Conservation (phyloP, 176 grass and related monocot species). For the Rhynchospora breviuscula region DNA sequence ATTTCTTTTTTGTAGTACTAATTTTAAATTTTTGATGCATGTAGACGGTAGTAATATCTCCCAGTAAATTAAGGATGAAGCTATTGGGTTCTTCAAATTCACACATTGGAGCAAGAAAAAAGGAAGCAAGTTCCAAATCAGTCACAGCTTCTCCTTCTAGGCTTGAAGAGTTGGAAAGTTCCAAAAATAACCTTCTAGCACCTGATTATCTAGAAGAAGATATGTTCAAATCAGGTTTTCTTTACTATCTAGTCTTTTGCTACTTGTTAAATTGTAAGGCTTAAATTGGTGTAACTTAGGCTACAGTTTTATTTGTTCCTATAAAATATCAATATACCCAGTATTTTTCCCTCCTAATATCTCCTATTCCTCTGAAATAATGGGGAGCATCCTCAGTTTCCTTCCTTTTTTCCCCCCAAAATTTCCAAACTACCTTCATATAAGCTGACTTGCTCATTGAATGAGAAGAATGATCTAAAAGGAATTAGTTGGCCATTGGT, state of each 20-base stretch:
- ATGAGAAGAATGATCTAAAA: background rate
- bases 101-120: constrained; percentile 21
- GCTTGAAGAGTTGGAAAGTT: constrained; percentile 43
- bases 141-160: constrained; percentile 47
- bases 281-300: background rate
- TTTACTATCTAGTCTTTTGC: background rate
- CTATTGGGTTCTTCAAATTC: constrained; percentile 49
- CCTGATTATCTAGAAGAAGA: constrained; percentile 49
- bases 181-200: constrained; percentile 51
- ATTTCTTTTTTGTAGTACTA: background rate
- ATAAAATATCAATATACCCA: background rate
- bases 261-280: background rate
- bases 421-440: background rate
- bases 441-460: background rate
- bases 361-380: background rate
- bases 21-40: constrained; percentile 4
- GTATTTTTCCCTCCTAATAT: background rate
- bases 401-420: background rate
- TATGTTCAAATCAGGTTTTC: background rate
- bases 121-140: constrained; percentile 38
- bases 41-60: constrained; percentile 66
- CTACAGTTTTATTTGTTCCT: background rate
- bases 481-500: background rate
- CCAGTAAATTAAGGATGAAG: constrained; percentile 77
- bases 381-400: background rate